Evolutionary conservation across 768 basidiomycete genomes (phyloP), one percentile per base, ranked within the genome.

Genomic region (Rickenella mellea): DNA sequence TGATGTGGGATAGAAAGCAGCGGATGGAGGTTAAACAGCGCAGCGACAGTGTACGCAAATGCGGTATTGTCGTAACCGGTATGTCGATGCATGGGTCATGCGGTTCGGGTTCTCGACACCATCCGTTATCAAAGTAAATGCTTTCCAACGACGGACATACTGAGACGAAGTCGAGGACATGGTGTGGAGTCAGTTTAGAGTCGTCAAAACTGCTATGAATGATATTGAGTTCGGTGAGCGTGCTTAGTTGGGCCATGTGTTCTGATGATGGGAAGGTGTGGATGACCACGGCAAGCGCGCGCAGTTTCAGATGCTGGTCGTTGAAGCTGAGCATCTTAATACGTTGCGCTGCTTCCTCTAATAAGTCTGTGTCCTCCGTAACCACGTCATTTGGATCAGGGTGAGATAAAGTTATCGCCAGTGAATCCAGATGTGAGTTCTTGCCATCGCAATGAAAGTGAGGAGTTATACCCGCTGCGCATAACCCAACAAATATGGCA

Each of bases 21-120:
- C 84, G 80, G 5, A 77, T 70, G 45, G 70, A 72, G 57, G 77
- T 83, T 14, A 80, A 74, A 49, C 65, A 67, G 38, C 71, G 69
- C 25, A 88, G 51, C 31, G 71, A 63, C 14, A 88, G 61, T 4
- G 68, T 71, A 41, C 71, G 73, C 45, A 88, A 68, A 28, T 64
- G 65, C 21, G 77, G 78, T n/a, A 87, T 71, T 11, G 53, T 53
- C 39, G 74, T 71, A 29, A 75, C 52, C 20, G 68, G 67, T 5
- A 67, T 63, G 1, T 6, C 41, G 15, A 21, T 22, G 17, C 42
- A 45, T 24, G 28, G 31, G 38, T 47, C 44, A 15, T 45, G 49
- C 9, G 41, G 64, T 53, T 46, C 68, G 65, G 48, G 51, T 20
- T 74, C 70, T 37, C 65, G 67, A 6, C 69, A 66, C 56, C 68